phyloP scores from a whole-genome alignment of 352 stramenopile genomes.

The Phytophthora foliorum region DNA sequence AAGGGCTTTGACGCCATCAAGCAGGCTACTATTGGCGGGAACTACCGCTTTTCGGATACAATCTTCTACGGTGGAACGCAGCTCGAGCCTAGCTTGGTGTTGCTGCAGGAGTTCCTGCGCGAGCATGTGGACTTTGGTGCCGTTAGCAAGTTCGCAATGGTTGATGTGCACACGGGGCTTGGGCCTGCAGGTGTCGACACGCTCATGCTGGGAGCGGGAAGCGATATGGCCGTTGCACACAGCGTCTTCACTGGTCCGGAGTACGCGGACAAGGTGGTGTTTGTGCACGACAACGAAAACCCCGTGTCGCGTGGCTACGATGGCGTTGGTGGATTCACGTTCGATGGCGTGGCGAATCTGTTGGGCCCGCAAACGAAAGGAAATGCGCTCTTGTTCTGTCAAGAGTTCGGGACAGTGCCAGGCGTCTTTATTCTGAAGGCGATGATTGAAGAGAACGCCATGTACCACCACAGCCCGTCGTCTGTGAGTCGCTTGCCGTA shows the following conservation, averaged over 20 bases:
- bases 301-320: constrained; percentile 66
- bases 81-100: constrained; percentile 71
- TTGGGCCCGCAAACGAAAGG: constrained; percentile 29
- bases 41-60: constrained; percentile 89
- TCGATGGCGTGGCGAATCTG: constrained; percentile 48
- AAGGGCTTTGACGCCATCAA: constrained; percentile 79
- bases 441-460: constrained; percentile 69
- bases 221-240: constrained; percentile 38
- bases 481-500: constrained; percentile 56
- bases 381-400: constrained; percentile 51
- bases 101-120: constrained; percentile 73
- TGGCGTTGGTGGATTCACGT: constrained; percentile 52
- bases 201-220: constrained; percentile 47
- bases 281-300: constrained; percentile 39
- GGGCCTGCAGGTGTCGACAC: constrained; percentile 74
- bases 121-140: constrained; percentile 54
- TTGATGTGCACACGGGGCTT: constrained; percentile 96
- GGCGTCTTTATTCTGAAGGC: constrained; percentile 69
- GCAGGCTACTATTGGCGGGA: constrained; percentile 84
- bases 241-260: constrained; percentile 39
- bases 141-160: constrained; percentile 66
- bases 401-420: constrained; percentile 81
- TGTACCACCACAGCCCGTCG: constrained; percentile 56
- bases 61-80: constrained; percentile 90
- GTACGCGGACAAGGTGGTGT: constrained; percentile 43